Evolutionary conservation across 208 protist genomes (phyloP), one percentile per base, ranked within the genome.

Genomic region (Herpetomonas tarakana): DNA sequence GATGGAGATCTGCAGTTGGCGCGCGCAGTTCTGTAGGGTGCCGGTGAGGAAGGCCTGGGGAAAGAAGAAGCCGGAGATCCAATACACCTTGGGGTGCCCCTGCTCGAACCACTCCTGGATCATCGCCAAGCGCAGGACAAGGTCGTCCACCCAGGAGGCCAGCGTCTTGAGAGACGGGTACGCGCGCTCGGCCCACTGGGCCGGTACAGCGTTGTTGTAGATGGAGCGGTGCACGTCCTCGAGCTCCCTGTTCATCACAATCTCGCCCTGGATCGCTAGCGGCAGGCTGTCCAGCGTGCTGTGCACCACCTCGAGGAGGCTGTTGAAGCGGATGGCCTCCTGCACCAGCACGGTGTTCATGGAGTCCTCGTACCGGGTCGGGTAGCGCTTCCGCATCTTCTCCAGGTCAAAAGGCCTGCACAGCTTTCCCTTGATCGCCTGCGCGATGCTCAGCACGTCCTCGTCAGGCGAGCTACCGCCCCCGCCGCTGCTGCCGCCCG

Each of bases 291-390:
- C 80, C 24, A 97, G 79, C 2, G 90, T 93, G 47, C 69, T 71
- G 50, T 89, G 75, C 24, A 98, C 67, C 16, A 86, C 76, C 0
- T 82, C 72, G n/a, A 93, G 67, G 21, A 99, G 68, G 21, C 96
- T 91, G 60, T 97, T 93, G 61, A 99, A 97, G n/a, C 96, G 89
- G 60, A 97, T 96, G 22, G 96, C 90, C 82, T 99, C 98, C 77
- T 99, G 98, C 26, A 95, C 85, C 18, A 99, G 71, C 30, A 99
- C 98, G 14, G 98, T 99, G 79, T 99, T 99, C 96, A 99, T 98
- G 3, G 94, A 98, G 76, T 99, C 97, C 63, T 97, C 87, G 82
- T 99, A 99, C 35, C 74, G 67, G 6, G 93, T 97, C 29, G 97
- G 96, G 69, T 98, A 99, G 62, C 77, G 81, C 47, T 78, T 76